These are phyloP conservation scores for Salvia rosmarinus DNA, from an alignment of 257 asterid genomes.

Conservation along the genomic window DNA sequence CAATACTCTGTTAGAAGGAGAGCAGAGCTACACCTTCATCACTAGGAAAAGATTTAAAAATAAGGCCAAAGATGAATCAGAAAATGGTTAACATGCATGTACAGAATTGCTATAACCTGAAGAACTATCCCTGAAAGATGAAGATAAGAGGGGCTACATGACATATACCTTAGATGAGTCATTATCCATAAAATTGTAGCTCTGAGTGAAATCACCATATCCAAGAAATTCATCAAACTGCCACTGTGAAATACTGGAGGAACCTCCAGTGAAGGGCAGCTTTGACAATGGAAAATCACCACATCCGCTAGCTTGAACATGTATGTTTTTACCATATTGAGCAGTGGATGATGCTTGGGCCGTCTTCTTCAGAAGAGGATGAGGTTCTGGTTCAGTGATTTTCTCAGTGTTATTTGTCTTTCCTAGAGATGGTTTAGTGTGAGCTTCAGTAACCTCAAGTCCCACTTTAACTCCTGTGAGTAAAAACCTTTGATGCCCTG, in stretches of 20 bases:
- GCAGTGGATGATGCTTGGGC: constrained; percentile 38
- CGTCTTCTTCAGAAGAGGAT: constrained; percentile 39
- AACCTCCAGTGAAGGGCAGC: constrained; percentile 56
- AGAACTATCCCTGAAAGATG: background rate
- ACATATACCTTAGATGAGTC: constrained; percentile 73
- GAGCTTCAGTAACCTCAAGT: constrained; percentile 71
- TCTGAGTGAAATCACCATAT: constrained; percentile 59
- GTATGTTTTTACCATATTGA: constrained; percentile 45
- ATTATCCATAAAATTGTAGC: constrained; percentile 56
- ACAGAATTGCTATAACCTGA: background rate
- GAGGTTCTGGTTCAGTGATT: constrained; percentile 44
- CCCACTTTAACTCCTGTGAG: constrained; percentile 92
- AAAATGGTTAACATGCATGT: background rate
- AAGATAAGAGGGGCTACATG: constrained; percentile 2
- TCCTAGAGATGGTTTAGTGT: constrained; percentile 48
- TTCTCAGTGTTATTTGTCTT: constrained; percentile 48
- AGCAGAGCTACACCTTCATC: no score
- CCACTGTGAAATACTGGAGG: constrained; percentile 71
- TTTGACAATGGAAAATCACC: constrained; percentile 43
- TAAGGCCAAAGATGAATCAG: background rate
- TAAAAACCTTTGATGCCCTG: constrained; percentile 76
- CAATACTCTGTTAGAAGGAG: no score
- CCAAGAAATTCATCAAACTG: constrained; percentile 83
- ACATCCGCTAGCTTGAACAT: constrained; percentile 43
- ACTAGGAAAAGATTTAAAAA: background rate